These are phyloP conservation scores for Populus ilicifolia DNA, from an alignment of 345 rosid genomes.

Conservation along the genomic window DNA sequence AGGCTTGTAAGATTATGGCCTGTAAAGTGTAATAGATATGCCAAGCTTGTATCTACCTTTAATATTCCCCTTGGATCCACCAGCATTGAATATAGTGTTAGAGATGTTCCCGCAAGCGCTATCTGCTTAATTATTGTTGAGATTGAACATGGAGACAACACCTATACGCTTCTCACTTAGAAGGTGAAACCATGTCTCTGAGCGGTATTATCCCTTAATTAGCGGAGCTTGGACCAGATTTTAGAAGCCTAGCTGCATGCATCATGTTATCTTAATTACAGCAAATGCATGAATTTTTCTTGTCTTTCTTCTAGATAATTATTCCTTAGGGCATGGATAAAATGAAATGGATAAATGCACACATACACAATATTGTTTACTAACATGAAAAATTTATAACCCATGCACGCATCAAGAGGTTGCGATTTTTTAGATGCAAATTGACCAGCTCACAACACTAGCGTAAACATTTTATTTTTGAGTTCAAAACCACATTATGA, in stretches of 20 bases:
- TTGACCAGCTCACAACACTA: too few species aligned
- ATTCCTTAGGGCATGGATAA: background rate
- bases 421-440: too few species aligned
- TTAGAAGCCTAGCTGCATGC: background rate
- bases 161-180: background rate
- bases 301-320: background rate
- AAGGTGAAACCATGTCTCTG: background rate
- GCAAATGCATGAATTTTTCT: background rate
- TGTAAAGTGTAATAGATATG: background rate
- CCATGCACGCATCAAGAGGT: background rate
- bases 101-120: too few species aligned
- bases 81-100: background rate
- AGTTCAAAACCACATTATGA: too few species aligned
- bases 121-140: too few species aligned
- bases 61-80: slow-evolving; percentile 18
- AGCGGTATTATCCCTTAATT: too few species aligned
- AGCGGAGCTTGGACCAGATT: background rate
- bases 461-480: too few species aligned
- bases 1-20: background rate
- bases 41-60: background rate
- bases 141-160: too few species aligned
- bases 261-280: background rate
- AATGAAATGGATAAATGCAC: background rate
- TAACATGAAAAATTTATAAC: background rate
- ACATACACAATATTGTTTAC: background rate